Evolutionary conservation across 371 early-diverging fungal species (phyloP).

Genomic region (Zychaea mexicana): DNA sequence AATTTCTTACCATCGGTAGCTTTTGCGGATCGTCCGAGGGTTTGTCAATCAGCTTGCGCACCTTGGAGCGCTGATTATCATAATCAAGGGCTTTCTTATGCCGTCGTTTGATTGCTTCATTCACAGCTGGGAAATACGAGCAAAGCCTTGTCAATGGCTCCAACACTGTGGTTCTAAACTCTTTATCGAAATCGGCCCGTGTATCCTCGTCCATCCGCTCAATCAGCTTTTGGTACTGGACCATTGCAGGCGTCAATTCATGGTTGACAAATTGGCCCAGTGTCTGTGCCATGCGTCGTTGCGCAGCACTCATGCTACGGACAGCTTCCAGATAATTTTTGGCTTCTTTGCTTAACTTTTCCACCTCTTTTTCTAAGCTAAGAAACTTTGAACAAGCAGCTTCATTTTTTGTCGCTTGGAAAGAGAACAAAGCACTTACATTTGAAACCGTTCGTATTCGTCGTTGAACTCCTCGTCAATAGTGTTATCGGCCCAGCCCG

Average conservation of each 20-base stretch:
- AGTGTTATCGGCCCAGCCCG: constrained; percentile 71
- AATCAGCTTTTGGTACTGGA: constrained; percentile 67
- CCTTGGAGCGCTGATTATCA: constrained; percentile 72
- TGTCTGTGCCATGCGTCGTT: constrained; percentile 67
- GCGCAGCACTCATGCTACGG: constrained; percentile 69
- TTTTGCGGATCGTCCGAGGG: constrained; percentile 72
- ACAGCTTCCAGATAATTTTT: constrained; percentile 85
- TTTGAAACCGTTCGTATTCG: constrained; percentile 76
- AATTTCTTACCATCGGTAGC: constrained; percentile 54
- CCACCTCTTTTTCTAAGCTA: constrained; percentile 81
- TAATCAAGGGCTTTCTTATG: constrained; percentile 86
- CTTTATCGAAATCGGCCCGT: constrained; percentile 67
- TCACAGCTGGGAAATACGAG: constrained; percentile 87
- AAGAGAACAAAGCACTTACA: constrained; percentile 40
- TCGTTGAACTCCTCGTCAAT: constrained; percentile 83
- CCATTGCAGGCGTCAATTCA: constrained; percentile 25
- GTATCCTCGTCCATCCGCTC: constrained; percentile 70
- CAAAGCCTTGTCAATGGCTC: constrained; percentile 83
- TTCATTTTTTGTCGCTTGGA: neutral
- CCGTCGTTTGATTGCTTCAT: constrained; percentile 85
- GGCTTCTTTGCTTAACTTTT: constrained; percentile 81
- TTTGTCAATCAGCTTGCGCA: constrained; percentile 76
- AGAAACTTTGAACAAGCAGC: neutral
- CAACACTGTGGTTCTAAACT: constrained; percentile 77
- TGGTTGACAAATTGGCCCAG: constrained; percentile 54